Evolutionary conservation across 805 yeast species (phyloP).

Genomic region (Candida easanensis): DNA sequence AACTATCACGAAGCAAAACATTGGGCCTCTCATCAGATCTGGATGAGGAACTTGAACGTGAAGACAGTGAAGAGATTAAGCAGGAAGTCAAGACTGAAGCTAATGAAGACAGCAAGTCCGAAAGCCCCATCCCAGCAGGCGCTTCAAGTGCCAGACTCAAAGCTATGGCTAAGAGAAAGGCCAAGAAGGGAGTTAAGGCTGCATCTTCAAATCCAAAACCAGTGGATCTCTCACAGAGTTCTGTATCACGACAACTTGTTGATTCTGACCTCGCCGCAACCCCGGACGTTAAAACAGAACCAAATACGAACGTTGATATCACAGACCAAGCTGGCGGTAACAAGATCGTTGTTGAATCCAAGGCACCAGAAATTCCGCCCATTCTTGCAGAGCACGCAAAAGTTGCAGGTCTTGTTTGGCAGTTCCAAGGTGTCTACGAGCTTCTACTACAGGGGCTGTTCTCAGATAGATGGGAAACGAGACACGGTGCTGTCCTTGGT

Average conservation of each 20-base stretch:
- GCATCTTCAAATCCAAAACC: conserved; percentile 43
- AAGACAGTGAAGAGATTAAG: conserved; percentile 13
- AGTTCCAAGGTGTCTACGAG: conserved; percentile 90
- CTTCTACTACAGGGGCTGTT: conserved; percentile 74
- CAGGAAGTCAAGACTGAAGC: conserved; percentile 5
- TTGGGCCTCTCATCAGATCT: conserved; percentile 41
- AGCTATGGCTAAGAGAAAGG: conserved; percentile 92
- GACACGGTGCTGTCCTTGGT: conserved; percentile 96
- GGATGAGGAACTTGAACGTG: conserved; percentile 23
- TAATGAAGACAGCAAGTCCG: conserved; percentile 5
- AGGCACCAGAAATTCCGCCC: conserved; percentile 60
- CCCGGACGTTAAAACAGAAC: conserved; percentile 17
- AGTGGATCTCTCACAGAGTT: conserved; percentile 69
- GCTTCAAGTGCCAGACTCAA: conserved; percentile 72
- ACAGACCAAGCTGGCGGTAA: conserved; percentile 80
- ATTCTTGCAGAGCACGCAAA: conserved; percentile 67
- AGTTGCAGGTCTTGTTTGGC: conserved; percentile 82
- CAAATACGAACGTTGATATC: conserved; percentile 45
- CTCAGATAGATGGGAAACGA: conserved; percentile 85
- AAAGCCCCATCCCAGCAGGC: conserved; percentile 14
- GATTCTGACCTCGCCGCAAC: conserved; percentile 25
- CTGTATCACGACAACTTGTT: conserved; percentile 55
- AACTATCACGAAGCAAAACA: conserved; percentile 38
- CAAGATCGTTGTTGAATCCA: conserved; percentile 81
- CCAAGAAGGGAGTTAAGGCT: conserved; percentile 65